Base-by-base conservation (phyloP, 768 basidiomycete genomes). In the Cyclocybe aegerita region DNA sequence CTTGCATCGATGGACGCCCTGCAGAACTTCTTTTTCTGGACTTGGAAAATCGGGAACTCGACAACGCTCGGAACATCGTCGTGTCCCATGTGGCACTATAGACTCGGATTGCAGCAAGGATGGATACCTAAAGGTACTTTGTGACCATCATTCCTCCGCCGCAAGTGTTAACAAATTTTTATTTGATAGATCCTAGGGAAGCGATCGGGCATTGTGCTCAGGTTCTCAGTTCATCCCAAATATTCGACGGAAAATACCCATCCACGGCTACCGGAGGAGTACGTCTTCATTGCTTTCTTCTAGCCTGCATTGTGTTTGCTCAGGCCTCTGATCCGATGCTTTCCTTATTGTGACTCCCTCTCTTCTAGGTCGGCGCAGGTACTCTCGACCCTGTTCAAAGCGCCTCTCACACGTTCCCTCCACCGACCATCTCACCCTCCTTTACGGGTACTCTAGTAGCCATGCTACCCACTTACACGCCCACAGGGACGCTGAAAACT, bases 1-100 rank as follows among this genome's bases (percentile, higher is more conserved):
- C 63, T 89, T 59, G 81, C 86, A 16, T 84, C 86, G 51, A 96
- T 96, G 92, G 91, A 93, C 58, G 86, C 92, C 17, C 74, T 95
- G 15, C 86, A 93, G 74, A 88, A 95, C 67, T 94, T 81, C 78
- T 96, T 95, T 77, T 95, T 92, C 77, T 97, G 93, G 93, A 93
- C 90, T 0, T 96, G 91, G 90, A 93, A 92, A 69, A 93, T 95
- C 52, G 90, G 92, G 44, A 85, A 88, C 63, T 92, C 90, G n/a
- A 80, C 84, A 3, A 65, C 68, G 1, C 76, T 80, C 38, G 84
- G 83, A 30, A 83, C 80, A 29, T 82, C 89, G 9, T 82, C 86
- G 39, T 71, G 80, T 17, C 90, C 91, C 7, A 80, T 88, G 56
- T 96, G 94, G 93, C 84, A 90, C 47, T 97, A 96, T 72, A 76